phyloP scores from a whole-genome alignment of 2,329 filamentous ascomycete species.

The Cladosporium sp. region DNA sequence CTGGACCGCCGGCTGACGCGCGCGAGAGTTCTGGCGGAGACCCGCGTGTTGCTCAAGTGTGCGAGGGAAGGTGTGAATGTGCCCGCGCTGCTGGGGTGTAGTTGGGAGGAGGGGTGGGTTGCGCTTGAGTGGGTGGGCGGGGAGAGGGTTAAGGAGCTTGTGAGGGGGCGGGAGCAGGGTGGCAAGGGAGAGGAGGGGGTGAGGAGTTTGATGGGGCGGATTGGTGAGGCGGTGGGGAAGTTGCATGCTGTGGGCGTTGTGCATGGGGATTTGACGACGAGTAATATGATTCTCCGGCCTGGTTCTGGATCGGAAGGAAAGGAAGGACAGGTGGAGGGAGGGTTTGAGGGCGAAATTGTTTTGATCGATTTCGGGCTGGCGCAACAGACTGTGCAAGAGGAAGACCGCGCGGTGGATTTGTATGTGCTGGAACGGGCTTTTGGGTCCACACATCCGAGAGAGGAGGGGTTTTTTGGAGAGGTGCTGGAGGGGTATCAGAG shows the following conservation, averaged over 20 bases:
- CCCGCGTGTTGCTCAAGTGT: slow-evolving; percentile 75
- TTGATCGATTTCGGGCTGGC: slow-evolving; percentile 94
- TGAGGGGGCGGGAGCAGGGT: slow-evolving; percentile 20
- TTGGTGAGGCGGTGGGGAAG: slow-evolving; percentile 30
- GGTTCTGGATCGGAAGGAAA: neutral
- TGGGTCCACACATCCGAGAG: slow-evolving; percentile 85
- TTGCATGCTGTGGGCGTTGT: slow-evolving; percentile 83
- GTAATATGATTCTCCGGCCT: slow-evolving; percentile 81
- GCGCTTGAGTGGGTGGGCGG: slow-evolving; percentile 83
- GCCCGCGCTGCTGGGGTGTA: slow-evolving; percentile 69
- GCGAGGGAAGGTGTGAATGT: slow-evolving; percentile 74
- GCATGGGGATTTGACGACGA: slow-evolving; percentile 94
- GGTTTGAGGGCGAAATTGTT: slow-evolving; percentile 67
- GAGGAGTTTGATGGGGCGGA: slow-evolving; percentile 29
- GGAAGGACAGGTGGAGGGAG: slow-evolving; percentile 10
- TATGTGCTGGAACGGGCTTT: slow-evolving; percentile 96
- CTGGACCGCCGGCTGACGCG: slow-evolving; percentile 85
- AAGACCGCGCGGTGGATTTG: slow-evolving; percentile 91
- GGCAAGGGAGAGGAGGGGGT: slow-evolving; percentile 27
- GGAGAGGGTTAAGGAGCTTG: slow-evolving; percentile 61
- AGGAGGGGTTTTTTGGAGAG: slow-evolving; percentile 76
- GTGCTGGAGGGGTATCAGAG: slow-evolving; percentile 69
- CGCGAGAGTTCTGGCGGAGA: slow-evolving; percentile 82
- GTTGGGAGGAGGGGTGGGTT: slow-evolving; percentile 63
- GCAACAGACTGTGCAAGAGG: slow-evolving; percentile 72